These are phyloP conservation scores for Conringia planisiliqua DNA, from an alignment of 345 rosid species.

Conservation along the genomic window DNA sequence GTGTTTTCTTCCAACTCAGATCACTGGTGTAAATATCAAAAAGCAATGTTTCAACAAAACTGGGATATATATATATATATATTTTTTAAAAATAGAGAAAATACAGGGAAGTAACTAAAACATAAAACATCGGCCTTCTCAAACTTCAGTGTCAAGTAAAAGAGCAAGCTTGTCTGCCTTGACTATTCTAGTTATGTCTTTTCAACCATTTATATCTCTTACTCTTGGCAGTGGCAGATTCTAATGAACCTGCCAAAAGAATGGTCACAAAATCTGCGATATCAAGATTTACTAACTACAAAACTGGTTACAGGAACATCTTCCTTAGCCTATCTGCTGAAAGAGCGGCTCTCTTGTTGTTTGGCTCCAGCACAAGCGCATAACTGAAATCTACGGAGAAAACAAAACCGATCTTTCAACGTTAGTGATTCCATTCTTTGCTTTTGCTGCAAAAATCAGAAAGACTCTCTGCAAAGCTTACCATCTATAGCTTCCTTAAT, in stretches of 20 bases:
- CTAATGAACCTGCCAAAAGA: neutral
- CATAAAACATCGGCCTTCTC: too few species aligned
- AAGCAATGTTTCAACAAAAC: neutral
- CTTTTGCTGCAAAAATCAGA: neutral
- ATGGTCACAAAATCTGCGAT: neutral
- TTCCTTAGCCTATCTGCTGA: conserved; percentile 74
- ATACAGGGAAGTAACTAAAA: too few species aligned
- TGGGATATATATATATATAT: too few species aligned
- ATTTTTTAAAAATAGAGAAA: too few species aligned
- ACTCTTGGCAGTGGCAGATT: neutral
- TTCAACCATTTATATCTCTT: too few species aligned
- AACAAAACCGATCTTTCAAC: neutral
- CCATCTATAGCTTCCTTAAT: conserved; percentile 86
- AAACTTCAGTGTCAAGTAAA: too few species aligned
- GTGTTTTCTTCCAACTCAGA: neutral
- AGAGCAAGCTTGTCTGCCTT: too few species aligned
- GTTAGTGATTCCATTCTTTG: neutral
- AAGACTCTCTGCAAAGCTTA: conserved; percentile 14
- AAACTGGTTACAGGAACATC: conserved; percentile 28
- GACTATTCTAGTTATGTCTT: too few species aligned
- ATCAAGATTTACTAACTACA: neutral
- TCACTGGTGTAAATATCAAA: neutral
- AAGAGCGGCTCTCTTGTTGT: conserved; percentile 70
- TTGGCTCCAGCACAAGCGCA: conserved; percentile 90
- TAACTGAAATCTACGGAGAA: conserved; percentile 61